Percentiles rank a stretch among this genome's conserved stretches.
phyloP scores from a whole-genome alignment of 2,329 filamentous ascomycete species.

The Aureobasidium sp. region DNA sequence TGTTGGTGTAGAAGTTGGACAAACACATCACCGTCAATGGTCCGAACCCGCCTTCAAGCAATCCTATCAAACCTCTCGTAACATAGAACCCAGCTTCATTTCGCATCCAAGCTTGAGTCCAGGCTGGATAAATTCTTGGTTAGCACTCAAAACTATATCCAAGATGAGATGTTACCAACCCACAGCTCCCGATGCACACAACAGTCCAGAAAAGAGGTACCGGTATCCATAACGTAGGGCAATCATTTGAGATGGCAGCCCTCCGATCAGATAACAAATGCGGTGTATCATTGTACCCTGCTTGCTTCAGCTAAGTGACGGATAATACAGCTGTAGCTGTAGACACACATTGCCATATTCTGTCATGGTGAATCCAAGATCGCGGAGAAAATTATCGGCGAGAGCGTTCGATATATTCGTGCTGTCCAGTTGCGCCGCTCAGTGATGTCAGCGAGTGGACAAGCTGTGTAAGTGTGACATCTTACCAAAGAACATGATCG shows the following conservation, averaged over 20 bases:
- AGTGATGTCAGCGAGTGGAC: neutral
- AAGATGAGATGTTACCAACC: neutral
- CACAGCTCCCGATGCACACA: conserved; percentile 10
- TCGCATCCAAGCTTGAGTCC: conserved; percentile 11
- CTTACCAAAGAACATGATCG: conserved; percentile 12
- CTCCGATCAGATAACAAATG: conserved; percentile 8
- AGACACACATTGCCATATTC: conserved; percentile 13
- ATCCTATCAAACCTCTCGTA: conserved; percentile 9
- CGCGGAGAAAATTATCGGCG: conserved; percentile 13
- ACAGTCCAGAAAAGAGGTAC: conserved; percentile 10
- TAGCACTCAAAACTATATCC: neutral
- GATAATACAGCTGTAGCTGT: too few species aligned
- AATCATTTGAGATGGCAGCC: conserved; percentile 12
- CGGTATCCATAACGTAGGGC: conserved; percentile 12
- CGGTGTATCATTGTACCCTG: conserved; percentile 12
- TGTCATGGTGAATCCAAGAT: conserved; percentile 9
- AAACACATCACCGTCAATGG: conserved; percentile 12
- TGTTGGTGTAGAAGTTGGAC: conserved; percentile 13
- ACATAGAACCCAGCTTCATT: conserved; percentile 9
- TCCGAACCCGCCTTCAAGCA: conserved; percentile 12
- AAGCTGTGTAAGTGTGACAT: too few species aligned
- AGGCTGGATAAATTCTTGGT: neutral
- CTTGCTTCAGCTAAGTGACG: neutral
- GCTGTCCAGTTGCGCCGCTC: conserved; percentile 8
- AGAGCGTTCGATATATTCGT: conserved; percentile 13